Base-by-base conservation (phyloP, 257 asterid species). In the Plectranthus barbatus region DNA sequence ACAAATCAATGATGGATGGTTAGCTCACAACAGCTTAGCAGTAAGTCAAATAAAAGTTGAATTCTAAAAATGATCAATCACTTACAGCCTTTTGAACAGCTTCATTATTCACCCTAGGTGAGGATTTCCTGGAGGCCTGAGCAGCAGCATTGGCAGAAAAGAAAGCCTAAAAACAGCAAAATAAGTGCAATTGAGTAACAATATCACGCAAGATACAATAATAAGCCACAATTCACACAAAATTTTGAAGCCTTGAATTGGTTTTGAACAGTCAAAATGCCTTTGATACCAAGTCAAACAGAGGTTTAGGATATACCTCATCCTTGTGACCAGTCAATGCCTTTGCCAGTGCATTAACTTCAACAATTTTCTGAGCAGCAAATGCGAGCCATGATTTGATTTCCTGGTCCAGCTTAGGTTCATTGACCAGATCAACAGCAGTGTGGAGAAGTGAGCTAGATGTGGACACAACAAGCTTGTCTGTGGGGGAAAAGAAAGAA, bases 31-130 rank as follows among this genome's bases (percentile, higher is more conserved):
- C 26, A 20, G 18, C 5, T 33, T 15, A 33, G 48, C 71, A 70
- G 14, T 34, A 23, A 4, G 24, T 39, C 23, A 33, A 20, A 45
- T 18, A 3, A 60, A 26, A 58, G 18, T 33, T 59, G 2, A 37
- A 61, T 21, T 0, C 9, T 26, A 45, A n/a, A 9, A 54, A n/a
- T 29, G 29, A 72, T 19, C 57, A 68, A 18, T 65, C 75, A 82
- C 99, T 80, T 79, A 92, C 99, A 75, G 99, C 97, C 86, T 92
- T 92, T 50, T 92, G 97, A 60, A 92, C 99, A 70, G 91, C 91
- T 74, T 85, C 90, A 36, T 92, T 86, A 9, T 64, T 92, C 72
- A 89, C 99, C 67, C 97, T 79, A 7, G 99, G 99, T 29, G 99
- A 92, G 67, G 90, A 80, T 73, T 83, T 92, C 66, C 99, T 85